These are phyloP conservation scores for Ceratobasidium sp. DNA, from an alignment of 1,284 basidiomycete genomes.

Conservation along the genomic window DNA sequence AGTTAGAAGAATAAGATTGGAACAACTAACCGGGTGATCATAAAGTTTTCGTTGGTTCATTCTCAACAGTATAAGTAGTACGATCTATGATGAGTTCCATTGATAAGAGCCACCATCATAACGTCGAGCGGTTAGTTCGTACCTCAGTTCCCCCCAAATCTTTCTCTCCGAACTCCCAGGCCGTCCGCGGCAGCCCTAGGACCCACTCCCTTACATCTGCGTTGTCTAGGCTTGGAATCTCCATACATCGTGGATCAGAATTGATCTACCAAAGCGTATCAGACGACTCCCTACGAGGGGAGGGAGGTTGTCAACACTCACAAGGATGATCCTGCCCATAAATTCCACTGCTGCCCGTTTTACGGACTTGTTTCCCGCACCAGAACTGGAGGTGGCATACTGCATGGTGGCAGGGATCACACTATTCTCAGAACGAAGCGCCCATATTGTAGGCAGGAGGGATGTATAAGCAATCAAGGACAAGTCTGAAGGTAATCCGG, in stretches of 20 bases:
- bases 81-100: constrained; percentile 53
- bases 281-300: constrained; percentile 10
- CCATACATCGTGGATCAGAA: constrained; percentile 61
- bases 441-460: constrained; percentile 83
- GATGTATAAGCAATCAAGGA: constrained; percentile 67
- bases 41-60: constrained; percentile 62
- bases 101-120: constrained; percentile 21
- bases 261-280: constrained; percentile 59
- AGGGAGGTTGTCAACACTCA: constrained; percentile 51
- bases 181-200: constrained; percentile 68
- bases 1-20: constrained; percentile 41
- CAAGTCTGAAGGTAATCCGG: constrained; percentile 50
- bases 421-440: constrained; percentile 58
- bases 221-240: constrained; percentile 56
- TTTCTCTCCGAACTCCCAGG: constrained; percentile 79
- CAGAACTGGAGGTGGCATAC: constrained; percentile 53
- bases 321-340: constrained; percentile 68
- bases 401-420: constrained; percentile 46
- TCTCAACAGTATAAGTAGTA: constrained; percentile 68
- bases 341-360: constrained; percentile 75
- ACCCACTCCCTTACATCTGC: constrained; percentile 62
- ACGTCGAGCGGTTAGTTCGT: constrained; percentile 47
- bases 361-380: constrained; percentile 65
- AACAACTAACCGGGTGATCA: constrained; percentile 52
- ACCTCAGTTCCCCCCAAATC: constrained; percentile 66